Conservation (phyloP, 176 grass and related monocot genomes). For the Oryza longistaminata region DNA sequence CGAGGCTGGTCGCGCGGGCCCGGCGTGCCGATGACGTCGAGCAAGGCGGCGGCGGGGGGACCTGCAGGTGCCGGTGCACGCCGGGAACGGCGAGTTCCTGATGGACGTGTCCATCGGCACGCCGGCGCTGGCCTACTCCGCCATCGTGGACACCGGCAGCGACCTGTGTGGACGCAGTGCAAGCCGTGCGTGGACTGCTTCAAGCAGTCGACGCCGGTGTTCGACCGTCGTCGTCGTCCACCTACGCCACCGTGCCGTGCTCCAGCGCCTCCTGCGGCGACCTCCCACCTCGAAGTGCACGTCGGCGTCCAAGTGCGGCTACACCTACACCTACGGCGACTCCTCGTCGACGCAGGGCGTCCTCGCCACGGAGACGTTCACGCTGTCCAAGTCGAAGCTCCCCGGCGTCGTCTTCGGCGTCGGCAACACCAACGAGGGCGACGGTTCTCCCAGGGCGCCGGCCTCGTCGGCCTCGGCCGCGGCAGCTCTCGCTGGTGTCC, state of each 20-base stretch:
- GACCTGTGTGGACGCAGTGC: constrained; percentile 93
- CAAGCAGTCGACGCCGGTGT: constrained; percentile 54
- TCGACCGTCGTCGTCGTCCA: constrained; percentile 65
- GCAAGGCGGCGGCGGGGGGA: constrained; percentile 13
- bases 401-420: constrained; percentile 60
- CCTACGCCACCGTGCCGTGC: constrained; percentile 59
- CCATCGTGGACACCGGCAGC: constrained; percentile 80
- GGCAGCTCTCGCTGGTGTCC: constrained; percentile 57
- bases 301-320: constrained; percentile 38
- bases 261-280: constrained; percentile 43
- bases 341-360: constrained; percentile 63
- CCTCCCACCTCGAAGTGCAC: constrained; percentile 51
- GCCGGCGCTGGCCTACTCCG: constrained; percentile 48
- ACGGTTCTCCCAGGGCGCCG: constrained; percentile 54
- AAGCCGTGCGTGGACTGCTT: constrained; percentile 67
- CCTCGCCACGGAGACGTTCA: constrained; percentile 72
- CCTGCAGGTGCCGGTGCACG: constrained; percentile 51
- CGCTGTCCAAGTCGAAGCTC: constrained; percentile 33
- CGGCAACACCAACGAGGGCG: constrained; percentile 61
- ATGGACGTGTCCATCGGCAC: constrained; percentile 80
- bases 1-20: constrained; percentile 50
- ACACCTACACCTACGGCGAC: constrained; percentile 66
- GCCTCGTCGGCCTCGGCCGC: constrained; percentile 68
- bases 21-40: constrained; percentile 19
- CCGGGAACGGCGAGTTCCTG: constrained; percentile 61